Evolutionary conservation across 495 filamentous ascomycete species (phyloP).

Genomic region (Talaromyces proteolyticus): DNA sequence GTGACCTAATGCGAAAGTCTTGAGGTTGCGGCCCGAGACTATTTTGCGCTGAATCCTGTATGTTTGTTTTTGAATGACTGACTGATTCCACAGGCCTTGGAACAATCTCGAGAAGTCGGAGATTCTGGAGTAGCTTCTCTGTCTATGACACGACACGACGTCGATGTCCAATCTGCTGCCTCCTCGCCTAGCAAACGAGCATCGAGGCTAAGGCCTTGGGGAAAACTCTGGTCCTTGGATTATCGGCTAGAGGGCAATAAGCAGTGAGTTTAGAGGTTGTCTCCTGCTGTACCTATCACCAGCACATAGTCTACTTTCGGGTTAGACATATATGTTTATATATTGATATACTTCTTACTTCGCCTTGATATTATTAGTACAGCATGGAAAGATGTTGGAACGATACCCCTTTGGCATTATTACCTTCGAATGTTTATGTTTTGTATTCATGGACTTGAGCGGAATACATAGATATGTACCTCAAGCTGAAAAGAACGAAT

Average conservation of each 20-base stretch:
- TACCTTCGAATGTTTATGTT: too few species aligned
- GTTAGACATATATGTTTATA: too few species aligned
- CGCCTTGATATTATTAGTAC: neutral
- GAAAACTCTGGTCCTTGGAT: conserved; percentile 46
- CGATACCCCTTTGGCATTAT: conserved; percentile 7
- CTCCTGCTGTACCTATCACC: too few species aligned
- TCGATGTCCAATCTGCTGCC: conserved; percentile 8
- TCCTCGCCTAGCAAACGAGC: conserved; percentile 16
- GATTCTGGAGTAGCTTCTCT: conserved; percentile 15
- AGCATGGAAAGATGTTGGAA: conserved; percentile 2
- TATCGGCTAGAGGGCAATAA: conserved; percentile 34
- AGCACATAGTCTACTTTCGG: too few species aligned
- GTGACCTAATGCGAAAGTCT: conserved; percentile 38
- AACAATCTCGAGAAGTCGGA: neutral
- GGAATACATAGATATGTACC: too few species aligned
- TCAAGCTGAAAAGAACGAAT: too few species aligned
- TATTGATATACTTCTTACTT: too few species aligned
- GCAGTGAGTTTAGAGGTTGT: too few species aligned
- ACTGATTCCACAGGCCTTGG: conserved; percentile 9
- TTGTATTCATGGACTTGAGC: too few species aligned
- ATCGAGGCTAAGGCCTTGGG: conserved; percentile 40
- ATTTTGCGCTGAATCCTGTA: conserved; percentile 2
- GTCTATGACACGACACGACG: conserved; percentile 8
- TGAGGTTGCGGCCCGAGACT: conserved; percentile 24
- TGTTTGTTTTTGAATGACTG: conserved; percentile 10